These are phyloP conservation scores for Apophysomyces sp. DNA, from an alignment of 371 early-diverging fungal genomes.

Conservation along the genomic window DNA sequence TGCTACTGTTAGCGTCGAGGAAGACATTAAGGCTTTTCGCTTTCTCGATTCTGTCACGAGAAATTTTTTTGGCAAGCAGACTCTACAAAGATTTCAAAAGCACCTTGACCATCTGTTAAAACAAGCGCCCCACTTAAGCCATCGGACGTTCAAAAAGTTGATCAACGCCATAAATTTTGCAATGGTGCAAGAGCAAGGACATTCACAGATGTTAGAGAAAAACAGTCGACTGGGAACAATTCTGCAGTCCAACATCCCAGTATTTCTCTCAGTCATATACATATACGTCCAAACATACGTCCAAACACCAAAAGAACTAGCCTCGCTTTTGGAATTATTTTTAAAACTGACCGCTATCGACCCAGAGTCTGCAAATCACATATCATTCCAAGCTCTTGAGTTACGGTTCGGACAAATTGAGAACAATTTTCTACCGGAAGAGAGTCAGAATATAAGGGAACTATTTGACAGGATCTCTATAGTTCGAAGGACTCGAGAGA, in stretches of 20 bases:
- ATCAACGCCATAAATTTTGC: slow-evolving; percentile 9
- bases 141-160: slow-evolving; percentile 16
- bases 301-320: slow-evolving; percentile 10
- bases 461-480: neutral
- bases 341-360: neutral
- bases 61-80: neutral
- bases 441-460: neutral
- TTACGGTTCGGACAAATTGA: neutral
- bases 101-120: slow-evolving; percentile 7
- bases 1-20: neutral
- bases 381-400: neutral
- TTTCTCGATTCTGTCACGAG: neutral
- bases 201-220: neutral
- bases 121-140: slow-evolving; percentile 6
- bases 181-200: slow-evolving; percentile 10
- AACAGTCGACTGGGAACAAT: neutral
- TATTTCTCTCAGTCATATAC: neutral
- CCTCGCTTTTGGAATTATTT: slow-evolving; percentile 9
- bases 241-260: neutral
- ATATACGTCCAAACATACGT: slow-evolving; percentile 8
- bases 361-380: neutral
- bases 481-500: neutral
- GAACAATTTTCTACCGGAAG: neutral
- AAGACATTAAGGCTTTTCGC: neutral
- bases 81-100: slow-evolving; percentile 8